Evolutionary conservation across 805 yeast genomes (phyloP), one percentile per base, ranked within the genome.

Genomic region (Suhomyces faveliae): DNA sequence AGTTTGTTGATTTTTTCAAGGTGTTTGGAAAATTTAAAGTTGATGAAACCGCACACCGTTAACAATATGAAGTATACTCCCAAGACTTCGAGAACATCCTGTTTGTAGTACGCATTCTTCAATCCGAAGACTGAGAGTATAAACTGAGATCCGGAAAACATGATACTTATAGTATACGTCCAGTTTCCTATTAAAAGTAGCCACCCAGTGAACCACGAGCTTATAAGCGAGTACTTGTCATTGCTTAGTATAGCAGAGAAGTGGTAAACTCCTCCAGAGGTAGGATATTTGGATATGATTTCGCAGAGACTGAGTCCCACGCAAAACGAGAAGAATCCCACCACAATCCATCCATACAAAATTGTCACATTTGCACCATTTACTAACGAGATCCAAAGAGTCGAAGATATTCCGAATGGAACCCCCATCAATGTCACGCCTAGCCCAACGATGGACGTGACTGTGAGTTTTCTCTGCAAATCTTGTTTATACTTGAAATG

Each of bases 391-490:
- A 84, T 83, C 58, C 84, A 81, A 61, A 87, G 71, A 1, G 90
- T 85, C 3, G 89, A 81, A 8, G 89, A 81, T 56, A 87, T 76
- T 1, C 92, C 90, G 56, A 86, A 76, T 0, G 91, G 92, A 0
- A 89, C 91, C 37, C 89, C 87, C 91, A 87, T 85, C 25, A 87
- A 67, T 1, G 90, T 82, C 61, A 87, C 86, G 0, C 94, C 92
- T 20, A 87, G 68, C 3, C 94, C 96, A 19, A 87, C 79, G 40
- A 87, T 80, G 0, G 91, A 84, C 1, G 81, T 71, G 9, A 85
- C 83, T 0, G 88, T 83, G 47, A 87, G 73, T 51, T 84, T 82
- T 55, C 89, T 74, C 50, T 80, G 81, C 50, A 87, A 68, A 40
- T 83, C 87, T 60, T 85, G 90, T 54, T 84, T 84, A 61, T 87